Base-by-base conservation (phyloP, 139 green algal species). In the Pleodorina starrii region DNA sequence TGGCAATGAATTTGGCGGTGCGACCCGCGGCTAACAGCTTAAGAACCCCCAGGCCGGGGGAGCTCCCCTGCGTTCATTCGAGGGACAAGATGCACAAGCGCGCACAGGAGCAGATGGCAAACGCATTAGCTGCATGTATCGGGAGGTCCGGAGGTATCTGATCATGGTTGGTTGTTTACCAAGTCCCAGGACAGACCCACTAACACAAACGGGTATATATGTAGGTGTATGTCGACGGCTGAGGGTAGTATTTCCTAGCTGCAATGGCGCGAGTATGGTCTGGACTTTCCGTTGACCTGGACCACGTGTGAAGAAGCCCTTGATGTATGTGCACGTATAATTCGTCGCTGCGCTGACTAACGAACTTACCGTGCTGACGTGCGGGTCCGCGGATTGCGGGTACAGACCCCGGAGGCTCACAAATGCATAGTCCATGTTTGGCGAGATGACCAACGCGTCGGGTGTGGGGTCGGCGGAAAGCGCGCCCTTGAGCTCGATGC, bases 401-500 rank as follows among this genome's bases (percentile, higher is more conserved):
- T 59, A 25, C 5, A 21, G 19, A 23, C 73, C 73, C 32, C 73
- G 73, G 2, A 80, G 73, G 17, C 42, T 80, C 2, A 80, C 42
- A 40, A 80, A 80, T 10, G 73, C 73, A 21, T 80, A 36, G 25
- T 59, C 73, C 73, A 50, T 44, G 1, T 36, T 36, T 19, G 73
- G 73, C 42, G 73, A 80, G 73, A 80, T 59, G 42, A 59, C 42
- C 73, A 80, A 21, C 17, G 42, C 73, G 73, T 80, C 73, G 5
- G 73, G 73, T 44, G 73, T 60, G 9, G 73, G 73, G 73, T 80
- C 73, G 17, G 69, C 27, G 21, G 73, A 60, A 9, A 80, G 40
- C 40, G 21, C 16, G 42, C 40, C 73, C 73, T 80, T 59, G n/a
- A 80, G 73, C 16, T 80, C 73, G 38, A 80, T 80, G 25, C 73